phyloP scores from a whole-genome alignment of 2,329 filamentous ascomycete species.

The Magnaporthiopsis rhizophila region DNA sequence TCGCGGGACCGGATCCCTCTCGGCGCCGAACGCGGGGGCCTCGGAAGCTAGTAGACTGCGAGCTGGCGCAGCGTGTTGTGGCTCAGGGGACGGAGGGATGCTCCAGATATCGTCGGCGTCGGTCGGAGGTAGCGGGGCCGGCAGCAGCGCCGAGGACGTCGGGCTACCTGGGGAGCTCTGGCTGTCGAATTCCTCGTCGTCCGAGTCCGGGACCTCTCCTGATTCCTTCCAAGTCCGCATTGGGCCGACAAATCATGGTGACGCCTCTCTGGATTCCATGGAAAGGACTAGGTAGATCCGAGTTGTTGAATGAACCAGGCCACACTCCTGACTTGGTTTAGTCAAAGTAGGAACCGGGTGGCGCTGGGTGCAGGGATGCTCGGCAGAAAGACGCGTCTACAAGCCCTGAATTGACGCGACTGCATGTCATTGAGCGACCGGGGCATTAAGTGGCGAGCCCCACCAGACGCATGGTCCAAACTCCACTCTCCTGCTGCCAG shows the following conservation, averaged over 20 bases:
- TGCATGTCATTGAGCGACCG: background rate
- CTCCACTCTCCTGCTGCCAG: background rate
- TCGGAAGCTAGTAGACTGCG: constrained; percentile 8
- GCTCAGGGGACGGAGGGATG: constrained; percentile 1
- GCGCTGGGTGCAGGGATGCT: background rate
- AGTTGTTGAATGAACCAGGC: too few relatives aligned
- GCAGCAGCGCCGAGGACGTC: background rate
- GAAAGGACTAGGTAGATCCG: background rate
- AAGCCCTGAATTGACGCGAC: background rate
- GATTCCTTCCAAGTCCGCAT: constrained; percentile 36
- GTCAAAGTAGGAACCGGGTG: background rate
- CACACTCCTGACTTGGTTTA: background rate
- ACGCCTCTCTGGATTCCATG: background rate
- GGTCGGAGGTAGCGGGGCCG: background rate
- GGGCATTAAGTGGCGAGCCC: background rate
- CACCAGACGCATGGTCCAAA: background rate
- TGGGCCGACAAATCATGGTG: constrained; percentile 23
- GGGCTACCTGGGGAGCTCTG: constrained; percentile 13
- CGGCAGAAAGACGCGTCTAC: constrained; percentile 13
- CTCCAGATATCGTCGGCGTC: constrained; percentile 8
- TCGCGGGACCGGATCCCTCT: background rate
- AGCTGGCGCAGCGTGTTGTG: constrained; percentile 1
- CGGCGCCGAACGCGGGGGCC: background rate
- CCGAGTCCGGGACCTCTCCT: constrained; percentile 36
- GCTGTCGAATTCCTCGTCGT: constrained; percentile 32